phyloP scores from a whole-genome alignment of 495 filamentous ascomycete genomes.

The Aspergillus funiculosus region DNA sequence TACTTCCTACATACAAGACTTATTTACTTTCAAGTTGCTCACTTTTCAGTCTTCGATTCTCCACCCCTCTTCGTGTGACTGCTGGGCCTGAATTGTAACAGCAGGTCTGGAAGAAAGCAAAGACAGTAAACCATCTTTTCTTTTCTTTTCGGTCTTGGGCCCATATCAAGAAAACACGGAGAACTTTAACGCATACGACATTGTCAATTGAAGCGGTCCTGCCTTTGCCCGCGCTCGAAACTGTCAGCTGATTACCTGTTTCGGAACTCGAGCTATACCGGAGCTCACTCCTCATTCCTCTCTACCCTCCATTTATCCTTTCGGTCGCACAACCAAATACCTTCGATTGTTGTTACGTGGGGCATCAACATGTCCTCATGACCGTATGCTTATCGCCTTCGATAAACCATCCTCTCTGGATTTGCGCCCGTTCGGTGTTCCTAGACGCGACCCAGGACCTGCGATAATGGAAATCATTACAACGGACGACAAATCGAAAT shows the following conservation, averaged over 20 bases:
- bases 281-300: not conserved
- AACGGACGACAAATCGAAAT: conserved; percentile 20
- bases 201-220: not conserved
- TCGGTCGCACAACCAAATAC: conserved; percentile 3
- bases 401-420: conserved; percentile 16
- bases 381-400: conserved; percentile 19
- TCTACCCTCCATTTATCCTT: not conserved
- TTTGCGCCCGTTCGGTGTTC: conserved; percentile 13
- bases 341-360: not conserved
- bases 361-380: conserved; percentile 22
- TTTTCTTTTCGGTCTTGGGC: too few relatives aligned
- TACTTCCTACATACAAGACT: too few relatives aligned
- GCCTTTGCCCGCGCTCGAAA: not conserved
- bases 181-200: too few relatives aligned
- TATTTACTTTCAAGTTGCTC: too few relatives aligned
- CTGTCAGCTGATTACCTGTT: conserved; percentile 13
- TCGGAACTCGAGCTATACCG: conserved; percentile 5
- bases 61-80: conserved; percentile 14
- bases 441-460: conserved; percentile 13
- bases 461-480: conserved; percentile 20
- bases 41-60: too few relatives aligned
- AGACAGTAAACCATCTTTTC: too few relatives aligned
- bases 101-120: not conserved
- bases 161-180: not conserved
- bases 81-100: conserved; percentile 1